Evolutionary conservation across 139 green algal genomes (phyloP).

Genomic region (Mesotaenium endlicherianum): DNA sequence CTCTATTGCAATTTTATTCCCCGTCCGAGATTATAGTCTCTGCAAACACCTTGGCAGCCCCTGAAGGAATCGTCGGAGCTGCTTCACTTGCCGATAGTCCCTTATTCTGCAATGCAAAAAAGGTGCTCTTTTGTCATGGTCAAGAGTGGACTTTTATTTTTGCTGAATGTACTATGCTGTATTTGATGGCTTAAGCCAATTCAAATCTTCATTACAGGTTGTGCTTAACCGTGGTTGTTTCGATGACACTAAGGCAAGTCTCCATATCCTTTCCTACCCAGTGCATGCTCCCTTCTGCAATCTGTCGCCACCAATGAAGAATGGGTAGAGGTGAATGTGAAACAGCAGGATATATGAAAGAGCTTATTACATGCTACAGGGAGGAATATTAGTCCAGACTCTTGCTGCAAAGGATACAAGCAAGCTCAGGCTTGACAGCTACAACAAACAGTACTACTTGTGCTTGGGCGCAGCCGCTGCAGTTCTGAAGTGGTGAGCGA

Average conservation of each 20-base stretch:
- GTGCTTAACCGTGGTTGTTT: constrained; percentile 27
- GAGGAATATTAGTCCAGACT: constrained; percentile 14
- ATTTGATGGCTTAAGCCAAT: background rate
- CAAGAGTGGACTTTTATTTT: background rate
- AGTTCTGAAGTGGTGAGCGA: constrained; percentile 48
- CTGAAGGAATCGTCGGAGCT: constrained; percentile 8
- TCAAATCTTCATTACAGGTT: constrained; percentile 25
- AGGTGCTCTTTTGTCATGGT: no score
- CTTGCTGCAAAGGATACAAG: constrained; percentile 33
- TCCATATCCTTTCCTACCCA: background rate
- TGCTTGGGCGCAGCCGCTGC: constrained; percentile 32
- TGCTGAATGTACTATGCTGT: background rate
- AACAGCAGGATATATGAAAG: background rate
- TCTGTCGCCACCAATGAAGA: background rate
- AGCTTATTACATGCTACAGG: constrained; percentile 8
- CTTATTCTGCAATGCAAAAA: background rate
- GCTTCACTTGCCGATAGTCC: constrained; percentile 1
- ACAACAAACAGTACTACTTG: constrained; percentile 49
- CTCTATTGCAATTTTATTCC: constrained; percentile 31
- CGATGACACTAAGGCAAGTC: constrained; percentile 37
- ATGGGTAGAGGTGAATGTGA: background rate
- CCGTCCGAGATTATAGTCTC: constrained; percentile 34
- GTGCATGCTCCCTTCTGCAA: background rate
- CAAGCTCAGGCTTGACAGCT: constrained; percentile 17
- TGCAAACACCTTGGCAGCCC: constrained; percentile 5